Evolutionary conservation across 2,329 filamentous ascomycete genomes (phyloP).

Genomic region (Ophiostoma montium): DNA sequence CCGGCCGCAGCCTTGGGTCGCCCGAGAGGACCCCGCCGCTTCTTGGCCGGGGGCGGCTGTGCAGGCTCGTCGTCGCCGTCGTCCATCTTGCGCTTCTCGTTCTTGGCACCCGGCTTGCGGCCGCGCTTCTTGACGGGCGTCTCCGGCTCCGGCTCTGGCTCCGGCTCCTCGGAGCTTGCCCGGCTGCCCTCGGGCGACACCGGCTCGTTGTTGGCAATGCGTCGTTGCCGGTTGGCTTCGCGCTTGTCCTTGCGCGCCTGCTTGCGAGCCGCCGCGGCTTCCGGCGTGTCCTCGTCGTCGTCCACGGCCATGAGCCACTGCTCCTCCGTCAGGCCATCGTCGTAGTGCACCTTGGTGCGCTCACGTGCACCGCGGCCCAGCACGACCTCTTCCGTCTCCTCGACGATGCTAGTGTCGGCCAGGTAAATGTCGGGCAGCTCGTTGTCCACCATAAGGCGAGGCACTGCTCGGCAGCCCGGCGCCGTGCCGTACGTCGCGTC

Average conservation of each 20-base stretch:
- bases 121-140: slow-evolving; percentile 68
- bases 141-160: slow-evolving; percentile 30
- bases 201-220: slow-evolving; percentile 21
- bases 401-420: slow-evolving; percentile 69
- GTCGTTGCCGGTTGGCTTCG: slow-evolving; percentile 59
- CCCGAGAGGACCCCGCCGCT: slow-evolving; percentile 57
- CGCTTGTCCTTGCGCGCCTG: slow-evolving; percentile 72
- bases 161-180: slow-evolving; percentile 62
- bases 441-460: slow-evolving; percentile 72
- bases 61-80: slow-evolving; percentile 64
- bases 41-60: slow-evolving; percentile 63
- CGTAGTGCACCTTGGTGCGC: slow-evolving; percentile 85
- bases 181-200: slow-evolving; percentile 67
- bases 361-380: slow-evolving; percentile 86
- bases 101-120: slow-evolving; percentile 58
- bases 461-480: slow-evolving; percentile 45
- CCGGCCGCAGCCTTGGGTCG: slow-evolving; percentile 44
- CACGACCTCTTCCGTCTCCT: slow-evolving; percentile 62
- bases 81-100: slow-evolving; percentile 79
- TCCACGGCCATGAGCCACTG: slow-evolving; percentile 98
- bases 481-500: slow-evolving; percentile 57
- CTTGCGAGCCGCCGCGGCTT: slow-evolving; percentile 83
- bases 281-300: slow-evolving; percentile 86
- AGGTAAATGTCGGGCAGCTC: slow-evolving; percentile 93
- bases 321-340: slow-evolving; percentile 94